Conservation (phyloP, 805 yeast species). For the Suhomyces prunicola region DNA sequence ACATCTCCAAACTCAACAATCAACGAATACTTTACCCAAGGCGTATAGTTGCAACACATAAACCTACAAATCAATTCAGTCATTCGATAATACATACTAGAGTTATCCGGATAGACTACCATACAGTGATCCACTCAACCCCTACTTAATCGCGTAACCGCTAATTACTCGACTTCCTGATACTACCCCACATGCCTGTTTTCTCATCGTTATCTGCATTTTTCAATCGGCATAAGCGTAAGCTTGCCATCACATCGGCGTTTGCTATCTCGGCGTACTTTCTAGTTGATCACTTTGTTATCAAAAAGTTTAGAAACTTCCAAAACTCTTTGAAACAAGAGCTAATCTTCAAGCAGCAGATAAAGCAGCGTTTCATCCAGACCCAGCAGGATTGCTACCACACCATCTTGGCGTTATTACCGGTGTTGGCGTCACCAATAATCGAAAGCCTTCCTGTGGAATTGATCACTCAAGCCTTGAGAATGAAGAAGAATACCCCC, state of each 20-base stretch:
- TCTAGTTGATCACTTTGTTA: constrained; percentile 36
- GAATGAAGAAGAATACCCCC: constrained; percentile 48
- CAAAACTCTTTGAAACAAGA: constrained; percentile 41
- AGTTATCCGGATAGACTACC: not conserved
- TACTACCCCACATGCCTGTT: constrained; percentile 29
- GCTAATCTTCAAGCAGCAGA: constrained; percentile 44
- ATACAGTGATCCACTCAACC: not conserved
- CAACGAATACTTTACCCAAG: not conserved
- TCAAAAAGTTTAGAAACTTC: constrained; percentile 37
- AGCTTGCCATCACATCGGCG: constrained; percentile 31
- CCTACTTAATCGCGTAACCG: not conserved
- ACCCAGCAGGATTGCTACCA: constrained; percentile 87
- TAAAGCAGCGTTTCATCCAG: constrained; percentile 80
- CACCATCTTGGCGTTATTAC: constrained; percentile 78
- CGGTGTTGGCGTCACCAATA: constrained; percentile 68
- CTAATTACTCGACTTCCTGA: not conserved
- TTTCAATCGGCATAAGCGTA: constrained; percentile 39
- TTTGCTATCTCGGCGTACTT: constrained; percentile 35
- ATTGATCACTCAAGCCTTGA: constrained; percentile 63
- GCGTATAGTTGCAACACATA: not conserved
- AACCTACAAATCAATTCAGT: not conserved
- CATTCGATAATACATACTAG: not conserved
- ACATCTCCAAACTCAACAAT: constrained; percentile 1
- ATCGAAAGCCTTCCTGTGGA: constrained; percentile 67
- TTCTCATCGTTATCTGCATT: constrained; percentile 40